These are phyloP conservation scores for Lipomyces yarrowii DNA, from an alignment of 1,139 yeast species.

Conservation along the genomic window DNA sequence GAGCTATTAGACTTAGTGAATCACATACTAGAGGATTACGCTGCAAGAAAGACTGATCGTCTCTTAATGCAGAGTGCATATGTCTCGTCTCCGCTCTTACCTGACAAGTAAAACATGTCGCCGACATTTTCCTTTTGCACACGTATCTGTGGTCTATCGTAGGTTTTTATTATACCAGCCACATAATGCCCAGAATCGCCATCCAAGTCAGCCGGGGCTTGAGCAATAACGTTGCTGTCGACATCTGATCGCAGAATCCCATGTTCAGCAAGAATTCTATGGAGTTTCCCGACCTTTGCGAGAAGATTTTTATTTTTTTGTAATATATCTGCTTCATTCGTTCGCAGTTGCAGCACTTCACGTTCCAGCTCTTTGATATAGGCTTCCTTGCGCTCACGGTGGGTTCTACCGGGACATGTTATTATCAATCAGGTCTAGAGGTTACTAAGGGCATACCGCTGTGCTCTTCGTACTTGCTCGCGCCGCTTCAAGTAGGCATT, in stretches of 20 bases:
- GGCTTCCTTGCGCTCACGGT: slow-evolving; percentile 2
- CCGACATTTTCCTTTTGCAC: background rate
- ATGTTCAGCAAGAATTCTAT: background rate
- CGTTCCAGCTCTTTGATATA: background rate
- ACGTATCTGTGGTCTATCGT: background rate
- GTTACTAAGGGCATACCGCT: background rate
- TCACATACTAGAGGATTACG: background rate
- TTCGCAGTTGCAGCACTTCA: background rate
- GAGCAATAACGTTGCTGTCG: background rate
- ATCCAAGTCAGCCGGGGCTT: background rate
- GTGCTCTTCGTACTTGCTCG: slow-evolving; percentile 1
- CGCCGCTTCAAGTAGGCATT: background rate
- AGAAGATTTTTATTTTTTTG: background rate
- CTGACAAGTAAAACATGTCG: background rate
- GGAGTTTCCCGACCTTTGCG: background rate
- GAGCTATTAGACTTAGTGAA: background rate
- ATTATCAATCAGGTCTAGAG: background rate
- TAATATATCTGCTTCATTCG: background rate
- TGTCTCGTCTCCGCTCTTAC: background rate
- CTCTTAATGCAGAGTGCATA: background rate
- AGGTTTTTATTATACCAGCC: background rate
- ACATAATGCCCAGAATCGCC: background rate
- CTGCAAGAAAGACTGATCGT: background rate
- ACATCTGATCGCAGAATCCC: background rate
- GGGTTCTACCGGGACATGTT: background rate